Conservation (phyloP, 306 rosid genomes). For the Citrullus mucosospermus region DNA sequence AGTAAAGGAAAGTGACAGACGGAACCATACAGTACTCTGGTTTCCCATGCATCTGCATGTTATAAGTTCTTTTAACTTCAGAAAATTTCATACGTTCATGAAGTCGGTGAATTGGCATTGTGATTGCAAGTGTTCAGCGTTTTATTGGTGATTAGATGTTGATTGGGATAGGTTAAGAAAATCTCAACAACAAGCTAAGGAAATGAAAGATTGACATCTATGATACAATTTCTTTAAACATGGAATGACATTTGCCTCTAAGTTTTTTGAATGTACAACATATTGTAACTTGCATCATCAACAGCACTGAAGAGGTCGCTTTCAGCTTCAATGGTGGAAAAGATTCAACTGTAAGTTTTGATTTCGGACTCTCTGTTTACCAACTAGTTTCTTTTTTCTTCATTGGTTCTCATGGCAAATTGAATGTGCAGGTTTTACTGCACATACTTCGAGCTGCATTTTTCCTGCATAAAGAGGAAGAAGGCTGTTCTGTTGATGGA, state of each 20-base stretch:
- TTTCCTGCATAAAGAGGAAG: constrained; percentile 58
- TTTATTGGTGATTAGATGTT: background rate
- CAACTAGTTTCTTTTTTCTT: constrained; percentile 6
- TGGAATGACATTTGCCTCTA: background rate
- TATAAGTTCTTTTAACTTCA: background rate
- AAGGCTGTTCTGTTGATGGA: constrained; percentile 41
- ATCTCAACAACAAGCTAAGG: background rate
- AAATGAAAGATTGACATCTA: background rate
- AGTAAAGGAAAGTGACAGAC: background rate
- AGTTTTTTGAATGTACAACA: background rate
- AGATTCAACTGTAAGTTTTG: constrained; percentile 80
- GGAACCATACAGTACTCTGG: background rate
- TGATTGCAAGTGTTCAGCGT: background rate
- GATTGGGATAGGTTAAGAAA: background rate
- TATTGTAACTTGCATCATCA: constrained; percentile 6
- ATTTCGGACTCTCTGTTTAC: constrained; percentile 9
- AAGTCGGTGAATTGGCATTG: background rate
- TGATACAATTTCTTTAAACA: background rate
- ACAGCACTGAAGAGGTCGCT: constrained; percentile 82
- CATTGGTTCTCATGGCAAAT: constrained; percentile 13
- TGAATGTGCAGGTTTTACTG: constrained; percentile 64
- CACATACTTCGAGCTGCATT: constrained; percentile 91
- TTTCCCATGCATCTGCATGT: background rate
- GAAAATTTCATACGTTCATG: background rate
- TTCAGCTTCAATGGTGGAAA: constrained; percentile 97